A percentile compares a stretch with the other conserved stretches of the same genome.
Conservation (phyloP, 176 grass and related monocot species). For the Rhynchospora tenuis region DNA sequence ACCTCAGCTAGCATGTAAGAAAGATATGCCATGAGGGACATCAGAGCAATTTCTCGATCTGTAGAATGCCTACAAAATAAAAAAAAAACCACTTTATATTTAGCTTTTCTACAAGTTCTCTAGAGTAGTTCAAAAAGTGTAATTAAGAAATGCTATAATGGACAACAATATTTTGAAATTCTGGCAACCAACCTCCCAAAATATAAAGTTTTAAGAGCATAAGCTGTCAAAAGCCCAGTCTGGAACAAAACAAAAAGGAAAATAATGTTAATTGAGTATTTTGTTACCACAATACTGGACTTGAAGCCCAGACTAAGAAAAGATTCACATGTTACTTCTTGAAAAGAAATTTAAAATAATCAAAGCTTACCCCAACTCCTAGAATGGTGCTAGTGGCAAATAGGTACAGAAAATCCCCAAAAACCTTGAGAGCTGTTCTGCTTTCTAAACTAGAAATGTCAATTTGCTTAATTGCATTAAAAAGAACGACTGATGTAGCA, state of each 20-base stretch:
- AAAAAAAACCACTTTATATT: neutral
- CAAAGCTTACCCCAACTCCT: slow-evolving; percentile 61
- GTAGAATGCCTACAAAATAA: slow-evolving; percentile 75
- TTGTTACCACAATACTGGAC: neutral
- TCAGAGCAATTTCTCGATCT: slow-evolving; percentile 80
- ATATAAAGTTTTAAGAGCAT: slow-evolving; percentile 79
- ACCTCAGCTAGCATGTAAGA: slow-evolving; percentile 95
- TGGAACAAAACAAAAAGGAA: slow-evolving; percentile 28
- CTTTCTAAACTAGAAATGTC: slow-evolving; percentile 50
- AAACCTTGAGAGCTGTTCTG: slow-evolving; percentile 34
- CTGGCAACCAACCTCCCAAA: slow-evolving; percentile 69
- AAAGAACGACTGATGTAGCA: slow-evolving; percentile 81
- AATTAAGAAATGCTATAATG: neutral
- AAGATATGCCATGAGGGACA: slow-evolving; percentile 89
- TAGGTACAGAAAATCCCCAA: slow-evolving; percentile 76
- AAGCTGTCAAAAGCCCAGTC: slow-evolving; percentile 80
- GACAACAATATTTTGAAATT: neutral
- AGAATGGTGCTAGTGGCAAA: slow-evolving; percentile 66
- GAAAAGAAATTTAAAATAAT: neutral
- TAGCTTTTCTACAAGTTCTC: neutral
- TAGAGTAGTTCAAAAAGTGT: neutral
- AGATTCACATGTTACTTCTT: neutral
- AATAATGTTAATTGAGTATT: neutral
- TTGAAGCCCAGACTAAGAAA: neutral
- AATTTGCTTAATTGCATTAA: slow-evolving; percentile 76